Evolutionary conservation across 2,329 filamentous ascomycete species (phyloP), one percentile per base, ranked within the genome.

Genomic region (Penicillium occitanis): DNA sequence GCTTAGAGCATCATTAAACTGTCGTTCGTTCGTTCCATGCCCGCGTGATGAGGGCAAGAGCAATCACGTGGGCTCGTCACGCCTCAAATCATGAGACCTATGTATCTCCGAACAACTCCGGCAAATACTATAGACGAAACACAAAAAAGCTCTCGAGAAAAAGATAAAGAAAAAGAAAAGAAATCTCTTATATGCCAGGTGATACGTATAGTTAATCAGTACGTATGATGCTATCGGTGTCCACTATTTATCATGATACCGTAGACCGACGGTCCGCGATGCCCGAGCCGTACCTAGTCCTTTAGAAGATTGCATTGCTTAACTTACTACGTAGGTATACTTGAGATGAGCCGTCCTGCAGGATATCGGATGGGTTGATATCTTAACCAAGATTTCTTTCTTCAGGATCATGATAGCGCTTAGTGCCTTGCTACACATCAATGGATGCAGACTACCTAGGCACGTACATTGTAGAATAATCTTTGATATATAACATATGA

Each of bases 11-110:
- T 13, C 48, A 30, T 10, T 22, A 22, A 46, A 22, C n/a, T 11
- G 28, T n/a, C 50, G 28, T 51, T 17, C 22, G 48, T 28, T 8
- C 25, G 50, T 53, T 11, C 19, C 2, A 33, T n/a, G 28, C 33
- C 33, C 28, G 50, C 50, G 50, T 33, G 50, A 53, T 53, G 17
- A 53, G 50, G 50, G 50, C 50, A 53, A 53, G 25, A n/a, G 28
- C 8, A 53, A 53, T 53, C 50, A 53, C 50, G 50, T 53, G 48
- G 48, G 48, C 22, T 51, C 25, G 25, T 28, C 48, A 4, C 22
- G 14, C 11, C 25, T 25, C 25, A 25, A 25, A 25, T 25, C 25
- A 25, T 25, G 25, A 25, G 25, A 25, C 25, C 25, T 25, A 25
- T 25, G 2, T 25, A 25, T 11, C 13, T 8, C 14, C 28, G 11